Conservation (phyloP, 2,329 filamentous ascomycete species). For the Talaromyces amestolkiae region DNA sequence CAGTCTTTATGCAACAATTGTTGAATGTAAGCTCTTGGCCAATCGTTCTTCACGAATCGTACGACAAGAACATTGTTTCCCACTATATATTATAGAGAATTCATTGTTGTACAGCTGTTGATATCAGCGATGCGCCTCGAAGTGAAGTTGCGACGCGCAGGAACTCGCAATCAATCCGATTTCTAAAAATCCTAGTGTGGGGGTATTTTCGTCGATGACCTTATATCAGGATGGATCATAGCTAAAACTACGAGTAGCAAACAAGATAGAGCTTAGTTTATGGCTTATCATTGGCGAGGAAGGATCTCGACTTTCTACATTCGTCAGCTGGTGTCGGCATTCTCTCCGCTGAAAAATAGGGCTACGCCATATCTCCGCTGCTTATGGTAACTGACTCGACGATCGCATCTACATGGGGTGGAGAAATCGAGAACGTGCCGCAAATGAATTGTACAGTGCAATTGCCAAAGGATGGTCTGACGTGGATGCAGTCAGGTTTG, state of each 20-base stretch:
- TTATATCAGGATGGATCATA: background rate
- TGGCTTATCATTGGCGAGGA: background rate
- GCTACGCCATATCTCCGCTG: background rate
- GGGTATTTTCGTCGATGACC: background rate
- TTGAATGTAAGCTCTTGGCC: background rate
- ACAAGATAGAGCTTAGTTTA: background rate
- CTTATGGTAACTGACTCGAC: background rate
- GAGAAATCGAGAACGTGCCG: background rate
- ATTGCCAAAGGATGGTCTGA: background rate
- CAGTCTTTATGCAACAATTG: background rate
- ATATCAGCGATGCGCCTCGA: background rate
- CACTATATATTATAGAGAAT: too few relatives aligned
- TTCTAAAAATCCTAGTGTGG: background rate
- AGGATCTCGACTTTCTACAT: background rate
- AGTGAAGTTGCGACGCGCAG: background rate
- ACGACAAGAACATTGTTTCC: too few relatives aligned
- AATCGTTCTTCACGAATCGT: background rate
- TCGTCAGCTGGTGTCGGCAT: background rate
- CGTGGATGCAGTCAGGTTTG: background rate
- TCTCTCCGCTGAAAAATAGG: background rate
- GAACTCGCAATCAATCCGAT: background rate
- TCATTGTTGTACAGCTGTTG: background rate
- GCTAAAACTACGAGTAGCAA: background rate
- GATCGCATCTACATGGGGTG: background rate
- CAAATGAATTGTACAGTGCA: background rate